A percentile compares a stretch with the other conserved stretches of the same genome.
Conservation (phyloP, 768 basidiomycete genomes). For the Lactarius evosmus region DNA sequence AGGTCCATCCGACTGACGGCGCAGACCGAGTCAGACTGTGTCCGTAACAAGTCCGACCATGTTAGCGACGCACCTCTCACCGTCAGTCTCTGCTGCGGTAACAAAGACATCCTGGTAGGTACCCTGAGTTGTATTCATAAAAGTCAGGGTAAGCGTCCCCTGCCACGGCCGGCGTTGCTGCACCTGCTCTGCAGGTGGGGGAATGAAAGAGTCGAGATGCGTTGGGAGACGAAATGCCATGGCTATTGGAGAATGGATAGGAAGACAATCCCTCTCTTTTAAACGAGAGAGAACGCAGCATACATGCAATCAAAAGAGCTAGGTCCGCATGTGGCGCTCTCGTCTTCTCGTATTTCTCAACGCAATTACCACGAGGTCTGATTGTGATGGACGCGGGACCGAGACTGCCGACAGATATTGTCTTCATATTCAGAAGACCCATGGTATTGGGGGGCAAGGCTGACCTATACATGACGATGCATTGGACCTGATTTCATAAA, state of each 20-base stretch:
- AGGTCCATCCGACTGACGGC: constrained; percentile 46
- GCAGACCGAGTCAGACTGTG: constrained; percentile 15
- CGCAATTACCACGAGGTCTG: not conserved
- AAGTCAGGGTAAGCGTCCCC: constrained; percentile 50
- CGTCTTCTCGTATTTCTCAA: not conserved
- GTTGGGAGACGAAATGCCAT: constrained; percentile 66
- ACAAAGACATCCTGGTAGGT: constrained; percentile 50
- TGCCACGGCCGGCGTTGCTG: constrained; percentile 51
- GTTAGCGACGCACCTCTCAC: constrained; percentile 55
- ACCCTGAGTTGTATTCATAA: constrained; percentile 45
- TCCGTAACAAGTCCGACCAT: constrained; percentile 6
- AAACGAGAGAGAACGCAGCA: constrained; percentile 1
- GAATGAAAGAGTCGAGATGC: constrained; percentile 55
- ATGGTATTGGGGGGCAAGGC: not conserved
- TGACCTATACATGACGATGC: not conserved
- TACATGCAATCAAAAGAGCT: constrained; percentile 14
- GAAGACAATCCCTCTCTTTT: constrained; percentile 18
- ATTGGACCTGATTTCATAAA: not conserved
- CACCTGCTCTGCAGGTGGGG: constrained; percentile 49
- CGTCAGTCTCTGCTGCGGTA: constrained; percentile 66
- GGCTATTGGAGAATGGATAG: constrained; percentile 4
- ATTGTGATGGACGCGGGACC: not conserved
- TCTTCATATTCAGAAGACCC: not conserved
- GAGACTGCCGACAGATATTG: not conserved
- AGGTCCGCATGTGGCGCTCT: constrained; percentile 12